Conservation (phyloP, 495 filamentous ascomycete genomes). For the Xylaria longipes region DNA sequence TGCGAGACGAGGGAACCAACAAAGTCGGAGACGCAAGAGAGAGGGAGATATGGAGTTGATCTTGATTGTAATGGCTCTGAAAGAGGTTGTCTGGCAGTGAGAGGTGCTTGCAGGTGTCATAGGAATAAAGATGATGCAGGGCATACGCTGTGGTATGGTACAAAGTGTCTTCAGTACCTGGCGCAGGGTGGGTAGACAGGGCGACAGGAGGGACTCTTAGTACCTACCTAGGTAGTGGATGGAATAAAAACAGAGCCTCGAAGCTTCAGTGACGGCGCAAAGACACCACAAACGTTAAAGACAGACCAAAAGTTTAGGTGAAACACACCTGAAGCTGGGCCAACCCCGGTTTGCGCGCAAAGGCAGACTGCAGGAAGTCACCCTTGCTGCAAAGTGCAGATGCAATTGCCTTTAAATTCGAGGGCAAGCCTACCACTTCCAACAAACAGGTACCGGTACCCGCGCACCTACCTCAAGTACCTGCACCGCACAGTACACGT, state of each 20-base stretch:
- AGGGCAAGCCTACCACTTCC: too few species aligned
- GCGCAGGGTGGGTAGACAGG: neutral
- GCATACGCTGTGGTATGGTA: conserved; percentile 1
- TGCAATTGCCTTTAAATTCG: conserved; percentile 23
- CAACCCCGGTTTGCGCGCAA: conserved; percentile 21
- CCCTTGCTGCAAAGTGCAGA: conserved; percentile 10
- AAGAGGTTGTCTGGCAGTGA: neutral
- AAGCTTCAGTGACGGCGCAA: conserved; percentile 16
- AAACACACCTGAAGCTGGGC: conserved; percentile 26
- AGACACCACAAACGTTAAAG: conserved; percentile 16
- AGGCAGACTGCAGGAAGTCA: conserved; percentile 30
- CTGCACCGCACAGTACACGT: neutral
- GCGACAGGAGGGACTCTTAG: neutral
- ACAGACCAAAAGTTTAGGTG: conserved; percentile 9
- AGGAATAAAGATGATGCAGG: conserved; percentile 15
- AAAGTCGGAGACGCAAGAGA: neutral
- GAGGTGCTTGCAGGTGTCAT: conserved; percentile 1
- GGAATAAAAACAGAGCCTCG: conserved; percentile 16
- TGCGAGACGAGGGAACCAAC: neutral
- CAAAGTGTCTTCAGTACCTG: neutral
- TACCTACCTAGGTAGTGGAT: conserved; percentile 1
- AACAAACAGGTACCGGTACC: neutral
- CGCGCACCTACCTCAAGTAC: neutral
- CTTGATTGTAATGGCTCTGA: neutral
- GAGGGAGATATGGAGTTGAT: neutral